Evolutionary conservation across 2,329 filamentous ascomycete genomes (phyloP).

Genomic region (Exophiala dermatitidis): DNA sequence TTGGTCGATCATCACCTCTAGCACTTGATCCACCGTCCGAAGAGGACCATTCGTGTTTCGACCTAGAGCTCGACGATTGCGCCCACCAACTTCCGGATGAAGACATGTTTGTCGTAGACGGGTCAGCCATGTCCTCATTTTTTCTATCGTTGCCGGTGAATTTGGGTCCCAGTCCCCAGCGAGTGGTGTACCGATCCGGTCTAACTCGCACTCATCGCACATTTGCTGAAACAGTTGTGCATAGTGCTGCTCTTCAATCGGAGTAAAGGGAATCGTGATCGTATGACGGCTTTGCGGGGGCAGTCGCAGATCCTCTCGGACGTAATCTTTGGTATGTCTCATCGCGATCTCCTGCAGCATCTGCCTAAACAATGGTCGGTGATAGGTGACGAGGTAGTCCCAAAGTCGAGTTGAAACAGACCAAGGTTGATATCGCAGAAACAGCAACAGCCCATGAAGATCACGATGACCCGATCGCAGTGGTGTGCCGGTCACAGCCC

Average conservation of each 20-base stretch:
- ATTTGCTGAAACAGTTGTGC: slow-evolving; percentile 67
- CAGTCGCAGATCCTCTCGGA: slow-evolving; percentile 69
- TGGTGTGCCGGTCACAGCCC: slow-evolving; percentile 89
- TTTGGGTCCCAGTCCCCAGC: slow-evolving; percentile 58
- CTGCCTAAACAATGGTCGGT: slow-evolving; percentile 58
- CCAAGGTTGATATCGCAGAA: slow-evolving; percentile 72
- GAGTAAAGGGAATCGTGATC: slow-evolving; percentile 82
- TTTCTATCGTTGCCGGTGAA: slow-evolving; percentile 50
- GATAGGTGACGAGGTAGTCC: slow-evolving; percentile 55
- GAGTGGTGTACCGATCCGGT: slow-evolving; percentile 56
- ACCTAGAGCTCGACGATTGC: slow-evolving; percentile 58
- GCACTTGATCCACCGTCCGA: slow-evolving; percentile 74
- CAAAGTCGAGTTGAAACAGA: slow-evolving; percentile 58
- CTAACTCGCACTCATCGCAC: slow-evolving; percentile 61
- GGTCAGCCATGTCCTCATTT: slow-evolving; percentile 73
- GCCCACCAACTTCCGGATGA: slow-evolving; percentile 71
- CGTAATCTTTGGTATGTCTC: slow-evolving; percentile 75
- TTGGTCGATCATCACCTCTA: slow-evolving; percentile 86
- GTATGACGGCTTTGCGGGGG: slow-evolving; percentile 80
- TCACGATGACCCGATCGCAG: slow-evolving; percentile 73
- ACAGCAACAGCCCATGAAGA: slow-evolving; percentile 70
- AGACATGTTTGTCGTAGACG: slow-evolving; percentile 74
- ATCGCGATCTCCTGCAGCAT: slow-evolving; percentile 68
- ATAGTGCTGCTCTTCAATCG: slow-evolving; percentile 88
- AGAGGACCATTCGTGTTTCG: slow-evolving; percentile 60